Conservation (phyloP, 495 filamentous ascomycete genomes). For the Xylaria scruposa region DNA sequence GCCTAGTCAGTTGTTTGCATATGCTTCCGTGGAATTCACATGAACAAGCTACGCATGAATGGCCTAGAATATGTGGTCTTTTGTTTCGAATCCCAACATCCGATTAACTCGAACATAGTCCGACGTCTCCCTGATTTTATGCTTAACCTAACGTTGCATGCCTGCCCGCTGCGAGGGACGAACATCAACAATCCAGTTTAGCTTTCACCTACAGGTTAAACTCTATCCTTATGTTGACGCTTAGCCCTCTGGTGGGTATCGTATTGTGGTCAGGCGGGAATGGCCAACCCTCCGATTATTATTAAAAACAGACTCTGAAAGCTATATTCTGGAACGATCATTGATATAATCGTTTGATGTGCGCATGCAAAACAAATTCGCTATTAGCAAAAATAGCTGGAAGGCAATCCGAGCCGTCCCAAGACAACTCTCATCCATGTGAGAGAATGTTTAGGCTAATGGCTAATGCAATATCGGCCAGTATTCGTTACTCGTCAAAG, state of each 20-base stretch:
- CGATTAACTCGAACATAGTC: neutral
- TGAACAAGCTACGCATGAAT: neutral
- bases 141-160: neutral
- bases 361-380: neutral
- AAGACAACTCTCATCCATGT: neutral
- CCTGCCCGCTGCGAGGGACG: neutral
- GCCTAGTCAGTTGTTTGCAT: neutral
- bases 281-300: neutral
- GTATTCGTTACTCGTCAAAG: neutral
- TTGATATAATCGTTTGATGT: neutral
- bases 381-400: slow-evolving; percentile 10
- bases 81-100: neutral
- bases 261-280: too few species aligned
- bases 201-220: too few species aligned
- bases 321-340: neutral
- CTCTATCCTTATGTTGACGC: too few species aligned
- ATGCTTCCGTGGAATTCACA: too few species aligned
- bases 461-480: neutral
- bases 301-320: neutral
- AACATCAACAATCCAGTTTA: neutral
- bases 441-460: slow-evolving; percentile 20
- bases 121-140: neutral
- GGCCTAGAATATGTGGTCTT: neutral
- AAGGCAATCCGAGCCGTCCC: neutral
- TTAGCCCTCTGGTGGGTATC: too few species aligned